Evolutionary conservation across 2,329 filamentous ascomycete species (phyloP), one percentile per base, ranked within the genome.

Genomic region (Metarhizium robertsii): DNA sequence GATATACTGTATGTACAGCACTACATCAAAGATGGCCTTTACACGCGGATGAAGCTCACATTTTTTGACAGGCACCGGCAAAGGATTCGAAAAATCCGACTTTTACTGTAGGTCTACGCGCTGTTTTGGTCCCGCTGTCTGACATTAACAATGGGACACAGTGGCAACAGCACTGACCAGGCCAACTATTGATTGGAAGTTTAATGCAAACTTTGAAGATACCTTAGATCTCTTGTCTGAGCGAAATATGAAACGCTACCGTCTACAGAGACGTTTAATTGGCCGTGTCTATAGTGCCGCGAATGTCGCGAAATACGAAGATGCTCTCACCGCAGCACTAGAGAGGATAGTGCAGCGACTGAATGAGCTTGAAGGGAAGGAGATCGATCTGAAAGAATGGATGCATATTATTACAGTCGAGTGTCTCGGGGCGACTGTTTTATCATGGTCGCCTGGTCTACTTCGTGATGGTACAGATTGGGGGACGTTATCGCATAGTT

Each of bases 371-470:
- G 49, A 69, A 0, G 75, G 75, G 0, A 60, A 63, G 1, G 68
- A 73, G 32, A 61, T 80, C 4, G 75, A 80, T 55, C 61, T 81
- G 18, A 76, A 75, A 52, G 74, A 79, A 54, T 81, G 78, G 78
- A 80, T 80, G 77, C 78, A 81, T 64, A 79, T 81, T 55, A 67
- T 79, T 18, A 73, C 71, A 1, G 76, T 81, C 34, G 78, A 81
- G 58, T 79, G 74, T 25, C 72, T 81, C 2, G 73, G 75, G 0
- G 76, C 76, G 1, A 64, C 73, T 2, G 77, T 80, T 0, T 65
- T 81, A 1, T 76, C 75, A 0, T 80, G 78, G 78, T 79, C 78
- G 0, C 78, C 78, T 0, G 73, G 75, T 0, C 73, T 78, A 60
- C 63, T 80, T 10, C 67, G 67, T 8, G 65, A 66, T 25, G 68